A percentile compares a stretch with the other conserved stretches of the same genome.
Evolutionary conservation across 2,329 filamentous ascomycete genomes (phyloP).

Genomic region (Berkeleyomyces basicola): DNA sequence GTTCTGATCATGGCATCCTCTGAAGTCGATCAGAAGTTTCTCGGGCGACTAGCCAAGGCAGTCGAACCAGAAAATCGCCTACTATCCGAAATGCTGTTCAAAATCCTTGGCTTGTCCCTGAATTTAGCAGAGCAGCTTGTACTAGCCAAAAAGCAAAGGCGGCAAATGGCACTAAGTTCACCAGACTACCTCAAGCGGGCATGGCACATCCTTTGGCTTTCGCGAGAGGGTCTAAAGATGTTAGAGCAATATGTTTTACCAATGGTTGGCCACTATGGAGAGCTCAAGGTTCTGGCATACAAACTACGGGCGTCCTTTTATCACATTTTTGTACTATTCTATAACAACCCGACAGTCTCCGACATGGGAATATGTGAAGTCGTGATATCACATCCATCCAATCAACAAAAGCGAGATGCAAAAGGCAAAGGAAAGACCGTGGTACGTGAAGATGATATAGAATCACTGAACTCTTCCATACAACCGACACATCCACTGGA

Average conservation of each 20-base stretch:
- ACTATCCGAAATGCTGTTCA: slow-evolving; percentile 70
- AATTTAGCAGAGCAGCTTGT: slow-evolving; percentile 73
- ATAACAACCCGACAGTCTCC: slow-evolving; percentile 71
- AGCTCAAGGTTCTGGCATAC: slow-evolving; percentile 76
- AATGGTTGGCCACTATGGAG: slow-evolving; percentile 59
- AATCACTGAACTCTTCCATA: slow-evolving; percentile 28
- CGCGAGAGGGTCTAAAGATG: slow-evolving; percentile 76
- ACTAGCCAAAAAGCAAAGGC: slow-evolving; percentile 65
- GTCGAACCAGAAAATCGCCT: slow-evolving; percentile 64
- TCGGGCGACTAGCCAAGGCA: slow-evolving; percentile 71
- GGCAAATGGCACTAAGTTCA: slow-evolving; percentile 60
- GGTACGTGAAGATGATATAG: slow-evolving; percentile 25
- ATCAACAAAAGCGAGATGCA: slow-evolving; percentile 22
- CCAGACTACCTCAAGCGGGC: slow-evolving; percentile 71
- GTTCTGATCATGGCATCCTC: slow-evolving; percentile 64
- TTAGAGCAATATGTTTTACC: slow-evolving; percentile 78
- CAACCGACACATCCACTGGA: slow-evolving; percentile 35
- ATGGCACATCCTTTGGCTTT: slow-evolving; percentile 83
- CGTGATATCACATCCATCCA: slow-evolving; percentile 19
- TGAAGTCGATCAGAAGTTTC: slow-evolving; percentile 93
- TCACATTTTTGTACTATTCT: slow-evolving; percentile 91
- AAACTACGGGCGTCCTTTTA: slow-evolving; percentile 91
- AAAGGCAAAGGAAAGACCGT: slow-evolving; percentile 34
- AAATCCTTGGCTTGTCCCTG: slow-evolving; percentile 78
- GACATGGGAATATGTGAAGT: slow-evolving; percentile 35